Conservation (phyloP, 179 eudicot genomes). For the Silene noctiflora region DNA sequence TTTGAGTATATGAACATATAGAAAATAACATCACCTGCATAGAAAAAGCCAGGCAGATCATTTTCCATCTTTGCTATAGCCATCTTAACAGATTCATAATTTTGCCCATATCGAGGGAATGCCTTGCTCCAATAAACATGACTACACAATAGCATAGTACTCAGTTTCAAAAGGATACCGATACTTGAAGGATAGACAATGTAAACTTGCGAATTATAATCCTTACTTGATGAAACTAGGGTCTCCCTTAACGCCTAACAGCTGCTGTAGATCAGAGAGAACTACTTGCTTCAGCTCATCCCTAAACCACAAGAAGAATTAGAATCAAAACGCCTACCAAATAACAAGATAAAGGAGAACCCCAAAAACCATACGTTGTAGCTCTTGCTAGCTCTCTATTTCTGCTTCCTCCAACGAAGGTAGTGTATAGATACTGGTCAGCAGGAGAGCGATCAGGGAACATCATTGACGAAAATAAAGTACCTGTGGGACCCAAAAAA, state of each 20-base stretch:
- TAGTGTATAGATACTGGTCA: conserved; percentile 77
- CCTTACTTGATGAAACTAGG: conserved; percentile 69
- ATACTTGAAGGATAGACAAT: conserved; percentile 14
- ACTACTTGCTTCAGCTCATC: conserved; percentile 84
- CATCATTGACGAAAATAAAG: conserved; percentile 95
- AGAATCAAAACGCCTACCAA: background rate
- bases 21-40: conserved; percentile 59
- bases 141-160: conserved; percentile 36
- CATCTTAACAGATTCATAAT: conserved; percentile 57
- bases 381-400: conserved; percentile 87
- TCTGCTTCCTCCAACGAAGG: conserved; percentile 96
- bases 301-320: conserved; percentile 35
- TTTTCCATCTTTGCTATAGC: conserved; percentile 85
- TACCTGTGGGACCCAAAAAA: conserved; percentile 49
- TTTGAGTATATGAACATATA: background rate
- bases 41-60: conserved; percentile 83
- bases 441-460: conserved; percentile 92
- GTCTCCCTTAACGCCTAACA: conserved; percentile 77
- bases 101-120: conserved; percentile 81
- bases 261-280: conserved; percentile 72
- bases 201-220: conserved; percentile 13
- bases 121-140: conserved; percentile 87
- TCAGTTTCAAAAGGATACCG: background rate
- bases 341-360: background rate
- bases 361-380: conserved; percentile 48